These are phyloP conservation scores for Radiomyces spectabilis DNA, from an alignment of 192 early-diverging fungal genomes.

Conservation along the genomic window DNA sequence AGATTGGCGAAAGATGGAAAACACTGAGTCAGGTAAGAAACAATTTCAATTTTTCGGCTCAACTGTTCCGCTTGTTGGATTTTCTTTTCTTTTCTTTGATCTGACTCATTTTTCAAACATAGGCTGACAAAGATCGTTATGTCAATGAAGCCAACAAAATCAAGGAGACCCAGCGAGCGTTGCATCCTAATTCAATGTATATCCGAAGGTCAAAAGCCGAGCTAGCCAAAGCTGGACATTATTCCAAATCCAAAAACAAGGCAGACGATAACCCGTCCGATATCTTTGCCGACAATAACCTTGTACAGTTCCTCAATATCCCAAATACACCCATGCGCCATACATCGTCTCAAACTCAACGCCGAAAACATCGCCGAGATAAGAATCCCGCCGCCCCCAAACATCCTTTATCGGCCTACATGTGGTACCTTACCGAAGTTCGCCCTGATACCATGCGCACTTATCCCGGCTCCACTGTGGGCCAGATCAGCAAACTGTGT, in stretches of 20 bases:
- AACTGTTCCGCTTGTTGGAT: neutral
- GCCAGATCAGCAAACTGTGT: slow-evolving; percentile 60
- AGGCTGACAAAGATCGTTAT: slow-evolving; percentile 33
- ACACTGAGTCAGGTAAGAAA: slow-evolving; percentile 26
- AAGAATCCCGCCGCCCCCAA: slow-evolving; percentile 56
- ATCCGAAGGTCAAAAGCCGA: slow-evolving; percentile 51
- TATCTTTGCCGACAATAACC: neutral
- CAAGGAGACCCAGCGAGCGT: slow-evolving; percentile 34
- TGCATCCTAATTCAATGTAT: slow-evolving; percentile 47
- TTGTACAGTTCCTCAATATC: too few relatives aligned
- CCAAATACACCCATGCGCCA: too few relatives aligned
- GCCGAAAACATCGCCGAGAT: slow-evolving; percentile 34
- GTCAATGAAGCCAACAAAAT: slow-evolving; percentile 34
- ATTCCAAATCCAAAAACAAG: neutral
- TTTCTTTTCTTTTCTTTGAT: neutral
- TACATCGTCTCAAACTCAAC: neutral
- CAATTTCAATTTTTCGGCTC: neutral
- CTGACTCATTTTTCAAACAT: neutral
- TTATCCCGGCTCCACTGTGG: slow-evolving; percentile 52
- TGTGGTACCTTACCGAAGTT: slow-evolving; percentile 56
- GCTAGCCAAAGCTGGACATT: slow-evolving; percentile 36
- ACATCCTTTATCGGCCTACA: slow-evolving; percentile 66
- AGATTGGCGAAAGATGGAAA: slow-evolving; percentile 46
- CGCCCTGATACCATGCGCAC: slow-evolving; percentile 46
- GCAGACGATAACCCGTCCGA: neutral